Evolutionary conservation across 129 eudicot species (phyloP).

Genomic region (Saposhnikovia divaricata): DNA sequence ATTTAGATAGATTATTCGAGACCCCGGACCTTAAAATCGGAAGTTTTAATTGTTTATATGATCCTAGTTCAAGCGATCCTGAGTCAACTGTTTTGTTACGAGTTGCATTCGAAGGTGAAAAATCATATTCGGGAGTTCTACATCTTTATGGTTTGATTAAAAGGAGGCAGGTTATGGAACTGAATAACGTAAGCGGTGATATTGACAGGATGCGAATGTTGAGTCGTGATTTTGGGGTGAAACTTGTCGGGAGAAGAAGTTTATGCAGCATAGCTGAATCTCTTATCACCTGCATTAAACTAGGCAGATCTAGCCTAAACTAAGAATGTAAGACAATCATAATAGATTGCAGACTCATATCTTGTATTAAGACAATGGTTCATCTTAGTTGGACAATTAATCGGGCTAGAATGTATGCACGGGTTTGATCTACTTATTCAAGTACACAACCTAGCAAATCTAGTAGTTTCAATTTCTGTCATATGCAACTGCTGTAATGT

Average conservation of each 20-base stretch:
- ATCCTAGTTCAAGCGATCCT: constrained; percentile 34
- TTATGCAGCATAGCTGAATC: constrained; percentile 32
- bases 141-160: constrained; percentile 41
- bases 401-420: background rate
- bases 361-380: background rate
- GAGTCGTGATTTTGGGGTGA: constrained; percentile 25
- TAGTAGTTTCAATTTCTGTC: background rate
- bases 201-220: constrained; percentile 30
- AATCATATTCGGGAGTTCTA: constrained; percentile 13
- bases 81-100: constrained; percentile 38
- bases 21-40: constrained; percentile 37
- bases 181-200: constrained; percentile 35
- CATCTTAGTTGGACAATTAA: background rate
- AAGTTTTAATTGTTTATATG: constrained; percentile 33
- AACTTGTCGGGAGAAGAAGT: constrained; percentile 38
- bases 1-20: constrained; percentile 24
- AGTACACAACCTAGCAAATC: background rate
- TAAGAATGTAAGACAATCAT: background rate
- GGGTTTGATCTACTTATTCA: background rate
- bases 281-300: constrained; percentile 30
- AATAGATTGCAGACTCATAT: background rate
- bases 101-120: constrained; percentile 28
- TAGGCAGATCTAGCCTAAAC: constrained; percentile 13
- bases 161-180: constrained; percentile 30
- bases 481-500: background rate